Conservation (phyloP, 176 grass and related monocot species). For the Phoenix dactylifera region DNA sequence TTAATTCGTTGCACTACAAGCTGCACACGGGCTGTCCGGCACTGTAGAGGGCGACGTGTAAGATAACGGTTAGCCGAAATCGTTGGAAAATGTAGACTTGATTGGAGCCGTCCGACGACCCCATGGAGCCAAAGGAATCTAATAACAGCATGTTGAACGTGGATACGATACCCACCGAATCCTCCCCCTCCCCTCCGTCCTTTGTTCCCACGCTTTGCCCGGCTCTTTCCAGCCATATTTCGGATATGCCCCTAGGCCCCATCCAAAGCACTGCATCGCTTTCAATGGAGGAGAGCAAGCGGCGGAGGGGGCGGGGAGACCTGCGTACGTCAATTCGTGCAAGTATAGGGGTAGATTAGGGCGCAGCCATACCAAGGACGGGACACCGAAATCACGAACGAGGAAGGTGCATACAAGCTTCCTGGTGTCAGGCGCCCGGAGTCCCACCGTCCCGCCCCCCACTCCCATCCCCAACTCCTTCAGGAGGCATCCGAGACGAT, state of each 20-base stretch:
- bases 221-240: too few species aligned
- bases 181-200: too few species aligned
- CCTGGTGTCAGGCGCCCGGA: neutral
- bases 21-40: too few species aligned
- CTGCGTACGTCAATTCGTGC: neutral
- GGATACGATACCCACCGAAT: too few species aligned
- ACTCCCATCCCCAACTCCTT: neutral
- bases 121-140: too few species aligned
- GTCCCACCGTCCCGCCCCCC: neutral
- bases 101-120: neutral
- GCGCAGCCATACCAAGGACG: conserved; percentile 2
- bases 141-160: too few species aligned
- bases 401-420: conserved; percentile 8
- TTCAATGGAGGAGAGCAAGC: too few species aligned
- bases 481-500: neutral
- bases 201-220: too few species aligned
- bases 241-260: too few species aligned
- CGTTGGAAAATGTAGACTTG: neutral
- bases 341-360: neutral
- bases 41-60: neutral
- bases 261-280: too few species aligned
- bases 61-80: neutral
- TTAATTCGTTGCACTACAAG: too few species aligned
- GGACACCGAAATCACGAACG: neutral
- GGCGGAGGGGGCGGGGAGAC: too few species aligned